Evolutionary conservation across 2,329 filamentous ascomycete species (phyloP).

Genomic region (Xylariaceae sp.): DNA sequence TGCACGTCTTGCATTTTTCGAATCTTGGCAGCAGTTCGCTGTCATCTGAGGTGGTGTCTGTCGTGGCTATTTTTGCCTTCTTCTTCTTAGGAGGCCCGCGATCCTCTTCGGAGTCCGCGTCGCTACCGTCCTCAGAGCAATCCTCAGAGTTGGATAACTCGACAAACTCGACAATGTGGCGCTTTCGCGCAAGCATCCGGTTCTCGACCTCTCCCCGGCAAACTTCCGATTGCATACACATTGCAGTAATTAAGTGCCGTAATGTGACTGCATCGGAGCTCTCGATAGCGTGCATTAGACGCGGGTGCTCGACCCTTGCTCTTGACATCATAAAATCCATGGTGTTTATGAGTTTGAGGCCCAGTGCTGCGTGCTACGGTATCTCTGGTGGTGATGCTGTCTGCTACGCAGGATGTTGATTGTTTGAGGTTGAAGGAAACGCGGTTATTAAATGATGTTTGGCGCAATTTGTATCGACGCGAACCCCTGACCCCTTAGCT

Average conservation of each 20-base stretch:
- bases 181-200: conserved; percentile 8
- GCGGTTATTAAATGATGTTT: too few relatives aligned
- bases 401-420: too few relatives aligned
- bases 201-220: conserved; percentile 8
- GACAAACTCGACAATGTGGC: neutral
- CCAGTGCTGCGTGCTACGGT: too few relatives aligned
- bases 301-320: neutral
- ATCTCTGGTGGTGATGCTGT: too few relatives aligned
- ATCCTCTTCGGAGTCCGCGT: conserved; percentile 1
- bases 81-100: neutral
- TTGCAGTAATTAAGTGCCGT: conserved; percentile 6
- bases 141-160: conserved; percentile 7
- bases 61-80: conserved; percentile 5
- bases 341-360: too few relatives aligned
- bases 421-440: too few relatives aligned
- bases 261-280: conserved; percentile 7
- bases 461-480: too few relatives aligned
- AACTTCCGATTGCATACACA: conserved; percentile 11
- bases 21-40: neutral
- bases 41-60: neutral
- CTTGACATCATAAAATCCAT: too few relatives aligned
- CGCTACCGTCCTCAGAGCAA: neutral
- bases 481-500: too few relatives aligned
- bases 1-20: conserved; percentile 10
- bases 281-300: conserved; percentile 6